Conservation (phyloP, 495 filamentous ascomycete species). For the Penicillium bialowiezense region DNA sequence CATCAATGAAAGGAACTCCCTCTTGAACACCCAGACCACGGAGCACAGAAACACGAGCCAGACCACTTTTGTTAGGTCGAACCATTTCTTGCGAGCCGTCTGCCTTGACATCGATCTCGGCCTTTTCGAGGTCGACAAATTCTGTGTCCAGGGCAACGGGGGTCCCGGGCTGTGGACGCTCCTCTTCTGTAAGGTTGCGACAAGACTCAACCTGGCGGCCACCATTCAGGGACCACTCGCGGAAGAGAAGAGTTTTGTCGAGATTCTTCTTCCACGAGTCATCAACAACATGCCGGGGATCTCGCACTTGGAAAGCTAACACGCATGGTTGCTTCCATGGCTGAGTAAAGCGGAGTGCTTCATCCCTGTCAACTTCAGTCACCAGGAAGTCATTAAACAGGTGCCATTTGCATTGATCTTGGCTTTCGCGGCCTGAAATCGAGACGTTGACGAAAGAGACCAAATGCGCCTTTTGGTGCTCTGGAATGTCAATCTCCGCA, state of each 20-base stretch:
- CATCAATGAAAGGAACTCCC: constrained; percentile 88
- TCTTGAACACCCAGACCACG: constrained; percentile 72
- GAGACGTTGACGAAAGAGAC: constrained; percentile 88
- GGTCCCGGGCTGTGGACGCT: constrained; percentile 65
- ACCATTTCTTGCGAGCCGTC: constrained; percentile 85
- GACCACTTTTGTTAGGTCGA: constrained; percentile 75
- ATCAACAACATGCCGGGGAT: constrained; percentile 70
- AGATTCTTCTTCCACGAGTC: constrained; percentile 80
- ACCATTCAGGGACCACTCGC: constrained; percentile 60
- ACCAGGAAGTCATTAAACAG: constrained; percentile 98
- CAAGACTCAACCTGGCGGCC: constrained; percentile 41
- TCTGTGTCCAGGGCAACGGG: constrained; percentile 92
- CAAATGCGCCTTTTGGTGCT: constrained; percentile 83
- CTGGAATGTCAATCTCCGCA: constrained; percentile 78
- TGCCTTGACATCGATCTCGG: constrained; percentile 89
- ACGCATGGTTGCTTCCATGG: constrained; percentile 90
- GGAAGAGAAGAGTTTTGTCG: constrained; percentile 79
- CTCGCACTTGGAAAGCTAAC: constrained; percentile 77
- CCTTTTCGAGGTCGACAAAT: constrained; percentile 85
- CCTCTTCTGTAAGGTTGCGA: constrained; percentile 59
- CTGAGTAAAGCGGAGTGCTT: constrained; percentile 83
- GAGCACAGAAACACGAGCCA: constrained; percentile 86
- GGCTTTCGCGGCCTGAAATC: constrained; percentile 57
- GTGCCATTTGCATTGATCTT: constrained; percentile 71
- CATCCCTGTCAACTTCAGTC: constrained; percentile 68